phyloP scores from a whole-genome alignment of 495 filamentous ascomycete genomes.

The Xylaria sp. region DNA sequence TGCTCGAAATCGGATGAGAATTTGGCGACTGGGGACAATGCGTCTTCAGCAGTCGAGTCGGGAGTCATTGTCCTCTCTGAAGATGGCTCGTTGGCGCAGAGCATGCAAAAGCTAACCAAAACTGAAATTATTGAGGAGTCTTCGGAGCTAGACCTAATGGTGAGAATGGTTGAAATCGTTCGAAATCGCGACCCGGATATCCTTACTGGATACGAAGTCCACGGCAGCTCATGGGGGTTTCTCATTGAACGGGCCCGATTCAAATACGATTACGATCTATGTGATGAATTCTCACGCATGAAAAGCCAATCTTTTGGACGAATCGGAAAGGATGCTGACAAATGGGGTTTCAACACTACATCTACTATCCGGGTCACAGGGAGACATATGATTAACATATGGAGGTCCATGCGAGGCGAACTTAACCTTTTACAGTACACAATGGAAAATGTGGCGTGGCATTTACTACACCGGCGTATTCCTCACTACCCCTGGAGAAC shows the following conservation, averaged over 20 bases:
- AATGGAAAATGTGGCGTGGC: slow-evolving; percentile 96
- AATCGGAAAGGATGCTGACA: slow-evolving; percentile 84
- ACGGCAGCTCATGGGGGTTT: slow-evolving; percentile 93
- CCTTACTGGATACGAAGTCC: slow-evolving; percentile 93
- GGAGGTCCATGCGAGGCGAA: slow-evolving; percentile 94
- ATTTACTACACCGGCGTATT: slow-evolving; percentile 87
- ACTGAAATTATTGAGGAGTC: slow-evolving; percentile 75
- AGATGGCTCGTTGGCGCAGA: slow-evolving; percentile 59
- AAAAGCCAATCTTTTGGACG: slow-evolving; percentile 80
- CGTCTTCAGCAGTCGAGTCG: slow-evolving; percentile 34
- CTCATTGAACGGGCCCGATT: slow-evolving; percentile 85
- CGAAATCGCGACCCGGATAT: slow-evolving; percentile 88
- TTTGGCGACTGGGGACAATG: slow-evolving; percentile 52
- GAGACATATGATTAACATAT: slow-evolving; percentile 95
- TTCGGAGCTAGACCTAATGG: slow-evolving; percentile 84
- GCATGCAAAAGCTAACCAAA: slow-evolving; percentile 52
- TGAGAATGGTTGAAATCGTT: slow-evolving; percentile 84
- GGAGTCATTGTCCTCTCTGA: slow-evolving; percentile 74
- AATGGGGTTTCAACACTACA: slow-evolving; percentile 92
- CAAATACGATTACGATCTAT: slow-evolving; percentile 89
- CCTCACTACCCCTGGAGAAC: slow-evolving; percentile 84
- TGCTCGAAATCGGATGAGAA: slow-evolving; percentile 77
- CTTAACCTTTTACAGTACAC: slow-evolving; percentile 90
- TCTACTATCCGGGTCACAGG: slow-evolving; percentile 88
- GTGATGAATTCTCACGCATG: slow-evolving; percentile 88